Evolutionary conservation across 495 filamentous ascomycete genomes (phyloP).

Genomic region (Penicillium roqueforti): DNA sequence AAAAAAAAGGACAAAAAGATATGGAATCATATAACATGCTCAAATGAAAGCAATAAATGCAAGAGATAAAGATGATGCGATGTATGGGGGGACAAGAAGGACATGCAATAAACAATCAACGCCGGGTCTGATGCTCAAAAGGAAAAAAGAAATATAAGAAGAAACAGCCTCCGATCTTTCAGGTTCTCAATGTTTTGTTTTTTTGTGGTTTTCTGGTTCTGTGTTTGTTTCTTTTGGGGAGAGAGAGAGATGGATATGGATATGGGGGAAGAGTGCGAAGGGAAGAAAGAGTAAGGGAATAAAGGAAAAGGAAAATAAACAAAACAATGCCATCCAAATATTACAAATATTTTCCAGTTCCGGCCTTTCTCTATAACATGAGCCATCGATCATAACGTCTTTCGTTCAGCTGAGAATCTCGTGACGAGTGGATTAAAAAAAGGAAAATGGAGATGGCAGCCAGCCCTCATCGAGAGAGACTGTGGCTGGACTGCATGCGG

Average conservation of each 20-base stretch:
- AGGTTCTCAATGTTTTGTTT: constrained; percentile 8
- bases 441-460: constrained; percentile 14
- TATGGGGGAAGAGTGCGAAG: too few relatives aligned
- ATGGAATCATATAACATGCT: constrained; percentile 9
- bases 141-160: too few relatives aligned
- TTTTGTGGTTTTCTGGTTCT: constrained; percentile 1
- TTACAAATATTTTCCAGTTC: constrained; percentile 28
- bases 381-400: constrained; percentile 48
- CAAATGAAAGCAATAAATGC: constrained; percentile 5
- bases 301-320: constrained; percentile 14
- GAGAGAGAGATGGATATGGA: too few relatives aligned
- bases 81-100: constrained; percentile 13
- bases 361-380: constrained; percentile 46
- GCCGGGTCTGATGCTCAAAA: constrained; percentile 28
- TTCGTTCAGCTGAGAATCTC: constrained; percentile 34
- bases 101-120: constrained; percentile 24
- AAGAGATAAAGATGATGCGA: not conserved
- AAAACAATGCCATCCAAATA: constrained; percentile 26
- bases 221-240: too few relatives aligned
- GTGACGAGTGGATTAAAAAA: constrained; percentile 33
- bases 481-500: constrained; percentile 19
- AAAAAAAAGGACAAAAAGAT: constrained; percentile 1
- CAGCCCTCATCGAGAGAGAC: not conserved
- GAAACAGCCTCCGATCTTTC: constrained; percentile 11
- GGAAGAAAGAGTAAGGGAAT: constrained; percentile 16